These are phyloP conservation scores for Pythium aquatile DNA, from an alignment of 352 stramenopile species.

Conservation along the genomic window DNA sequence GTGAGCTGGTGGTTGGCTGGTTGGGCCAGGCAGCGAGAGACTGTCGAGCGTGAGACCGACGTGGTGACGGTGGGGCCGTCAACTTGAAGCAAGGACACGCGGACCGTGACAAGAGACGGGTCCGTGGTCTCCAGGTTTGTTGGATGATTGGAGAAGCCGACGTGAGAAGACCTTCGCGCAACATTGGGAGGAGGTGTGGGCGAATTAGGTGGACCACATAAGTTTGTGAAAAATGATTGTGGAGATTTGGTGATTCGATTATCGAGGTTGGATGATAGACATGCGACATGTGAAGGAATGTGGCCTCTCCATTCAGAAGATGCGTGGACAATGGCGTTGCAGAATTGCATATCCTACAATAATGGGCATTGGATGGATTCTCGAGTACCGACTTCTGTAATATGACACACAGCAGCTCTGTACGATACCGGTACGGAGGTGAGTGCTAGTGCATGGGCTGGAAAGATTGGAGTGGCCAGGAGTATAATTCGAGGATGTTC, in stretches of 20 bases:
- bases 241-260: background rate
- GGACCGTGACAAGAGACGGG: slow-evolving; percentile 7
- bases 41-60: background rate
- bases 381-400: too few relatives aligned
- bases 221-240: background rate
- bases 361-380: too few relatives aligned
- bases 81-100: slow-evolving; percentile 28
- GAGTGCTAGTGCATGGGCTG: too few relatives aligned
- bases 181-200: background rate
- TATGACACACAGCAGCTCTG: too few relatives aligned
- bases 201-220: background rate
- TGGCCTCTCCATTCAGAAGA: too few relatives aligned
- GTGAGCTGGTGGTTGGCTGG: slow-evolving; percentile 9
- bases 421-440: too few relatives aligned
- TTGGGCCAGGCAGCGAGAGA: slow-evolving; percentile 7
- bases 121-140: background rate
- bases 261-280: background rate
- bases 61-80: slow-evolving; percentile 17
- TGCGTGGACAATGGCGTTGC: too few relatives aligned
- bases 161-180: slow-evolving; percentile 3
- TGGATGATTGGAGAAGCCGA: background rate
- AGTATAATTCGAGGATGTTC: too few relatives aligned
- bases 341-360: too few relatives aligned
- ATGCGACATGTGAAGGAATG: background rate
- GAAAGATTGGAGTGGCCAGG: too few relatives aligned